Evolutionary conservation across 495 filamentous ascomycete species (phyloP).

Genomic region (Neurospora sp.): DNA sequence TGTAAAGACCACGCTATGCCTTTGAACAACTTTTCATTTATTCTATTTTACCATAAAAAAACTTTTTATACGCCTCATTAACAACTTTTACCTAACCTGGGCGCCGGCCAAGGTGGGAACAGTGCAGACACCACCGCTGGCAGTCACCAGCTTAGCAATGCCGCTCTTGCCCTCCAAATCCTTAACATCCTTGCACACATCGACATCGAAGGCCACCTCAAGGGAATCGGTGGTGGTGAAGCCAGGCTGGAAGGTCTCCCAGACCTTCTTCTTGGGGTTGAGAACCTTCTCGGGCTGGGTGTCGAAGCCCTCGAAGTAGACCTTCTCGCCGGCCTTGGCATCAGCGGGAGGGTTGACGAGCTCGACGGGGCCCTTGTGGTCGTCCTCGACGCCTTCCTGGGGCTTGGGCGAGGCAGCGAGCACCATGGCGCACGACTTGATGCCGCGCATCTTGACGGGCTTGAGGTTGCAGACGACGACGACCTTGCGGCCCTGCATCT

Average conservation of each 20-base stretch:
- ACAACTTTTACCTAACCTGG: slow-evolving; percentile 48
- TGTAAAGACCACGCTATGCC: background rate
- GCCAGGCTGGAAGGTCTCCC: slow-evolving; percentile 90
- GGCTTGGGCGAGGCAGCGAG: slow-evolving; percentile 80
- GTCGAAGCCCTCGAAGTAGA: slow-evolving; percentile 88
- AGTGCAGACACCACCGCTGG: slow-evolving; percentile 60
- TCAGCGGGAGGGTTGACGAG: slow-evolving; percentile 78
- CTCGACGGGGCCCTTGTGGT: slow-evolving; percentile 85
- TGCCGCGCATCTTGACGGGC: slow-evolving; percentile 95
- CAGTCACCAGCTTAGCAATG: slow-evolving; percentile 58
- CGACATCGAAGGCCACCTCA: slow-evolving; percentile 58
- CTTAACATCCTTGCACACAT: slow-evolving; percentile 38
- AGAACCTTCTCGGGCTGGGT: slow-evolving; percentile 85
- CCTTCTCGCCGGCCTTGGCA: slow-evolving; percentile 69
- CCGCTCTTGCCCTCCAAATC: slow-evolving; percentile 47
- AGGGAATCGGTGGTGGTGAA: slow-evolving; percentile 74
- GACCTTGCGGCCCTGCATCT: slow-evolving; percentile 94
- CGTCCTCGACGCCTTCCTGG: slow-evolving; percentile 67
- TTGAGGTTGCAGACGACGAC: slow-evolving; percentile 95
- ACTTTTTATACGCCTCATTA: slow-evolving; percentile 7
- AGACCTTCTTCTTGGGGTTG: slow-evolving; percentile 99
- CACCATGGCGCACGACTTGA: slow-evolving; percentile 94
- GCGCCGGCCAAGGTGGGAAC: slow-evolving; percentile 65
- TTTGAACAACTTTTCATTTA: background rate
- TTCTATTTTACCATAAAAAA: slow-evolving; percentile 1